Conservation (phyloP, 2,329 filamentous ascomycete genomes). For the Coniochaeta ligniaria region DNA sequence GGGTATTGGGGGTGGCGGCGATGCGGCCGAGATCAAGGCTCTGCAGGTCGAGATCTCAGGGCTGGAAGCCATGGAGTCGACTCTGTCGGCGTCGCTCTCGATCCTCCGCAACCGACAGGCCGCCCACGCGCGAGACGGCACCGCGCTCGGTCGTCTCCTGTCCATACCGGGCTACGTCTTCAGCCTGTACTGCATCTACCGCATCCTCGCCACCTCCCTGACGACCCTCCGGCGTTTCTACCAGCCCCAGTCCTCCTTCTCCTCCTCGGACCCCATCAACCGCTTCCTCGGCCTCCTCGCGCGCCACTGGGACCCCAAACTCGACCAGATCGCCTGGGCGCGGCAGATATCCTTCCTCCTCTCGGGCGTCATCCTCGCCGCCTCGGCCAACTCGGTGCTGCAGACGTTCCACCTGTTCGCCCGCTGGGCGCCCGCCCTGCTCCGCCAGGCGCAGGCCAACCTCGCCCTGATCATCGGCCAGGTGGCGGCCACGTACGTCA, state of each 20-base stretch:
- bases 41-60: slow-evolving; percentile 72
- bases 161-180: slow-evolving; percentile 61
- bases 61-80: slow-evolving; percentile 71
- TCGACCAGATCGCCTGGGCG: slow-evolving; percentile 78
- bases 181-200: slow-evolving; percentile 77
- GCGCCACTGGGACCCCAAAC: slow-evolving; percentile 74
- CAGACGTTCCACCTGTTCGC: slow-evolving; percentile 80
- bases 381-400: slow-evolving; percentile 74
- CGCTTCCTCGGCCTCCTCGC: slow-evolving; percentile 73
- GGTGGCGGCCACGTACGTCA: slow-evolving; percentile 78
- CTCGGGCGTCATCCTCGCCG: slow-evolving; percentile 74
- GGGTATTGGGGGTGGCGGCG: slow-evolving; percentile 51
- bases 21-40: slow-evolving; percentile 50
- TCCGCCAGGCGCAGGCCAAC: slow-evolving; percentile 69
- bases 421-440: slow-evolving; percentile 63
- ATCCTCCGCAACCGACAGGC: slow-evolving; percentile 56
- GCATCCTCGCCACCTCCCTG: slow-evolving; percentile 64
- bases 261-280: slow-evolving; percentile 74
- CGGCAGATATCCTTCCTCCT: slow-evolving; percentile 80
- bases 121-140: slow-evolving; percentile 60
- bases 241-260: slow-evolving; percentile 43
- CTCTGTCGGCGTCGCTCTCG: slow-evolving; percentile 58
- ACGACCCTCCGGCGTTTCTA: slow-evolving; percentile 57
- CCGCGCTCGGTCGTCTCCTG: slow-evolving; percentile 56
- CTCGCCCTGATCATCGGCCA: slow-evolving; percentile 74